phyloP scores from a whole-genome alignment of 2,329 filamentous ascomycete species.

The Aschersonia sp. region DNA sequence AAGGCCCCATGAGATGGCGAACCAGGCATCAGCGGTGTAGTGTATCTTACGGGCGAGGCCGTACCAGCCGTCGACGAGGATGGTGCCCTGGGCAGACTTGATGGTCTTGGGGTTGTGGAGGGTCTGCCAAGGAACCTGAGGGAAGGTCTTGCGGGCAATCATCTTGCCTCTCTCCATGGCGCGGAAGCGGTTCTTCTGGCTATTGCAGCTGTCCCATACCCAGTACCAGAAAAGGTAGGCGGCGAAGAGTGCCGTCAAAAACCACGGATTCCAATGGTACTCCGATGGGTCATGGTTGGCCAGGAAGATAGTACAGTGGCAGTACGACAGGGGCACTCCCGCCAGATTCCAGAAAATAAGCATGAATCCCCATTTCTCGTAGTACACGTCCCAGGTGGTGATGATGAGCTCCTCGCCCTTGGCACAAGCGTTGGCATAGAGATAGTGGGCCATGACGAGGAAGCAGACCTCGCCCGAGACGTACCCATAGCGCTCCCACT shows the following conservation, averaged over 20 bases:
- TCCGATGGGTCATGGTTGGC: slow-evolving; percentile 65
- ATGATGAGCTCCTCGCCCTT: slow-evolving; percentile 79
- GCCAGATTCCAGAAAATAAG: slow-evolving; percentile 92
- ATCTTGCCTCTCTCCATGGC: slow-evolving; percentile 60
- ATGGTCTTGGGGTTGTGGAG: slow-evolving; percentile 69
- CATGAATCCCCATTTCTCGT: slow-evolving; percentile 84
- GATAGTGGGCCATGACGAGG: slow-evolving; percentile 71
- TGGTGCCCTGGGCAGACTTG: slow-evolving; percentile 46
- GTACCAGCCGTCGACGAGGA: slow-evolving; percentile 78
- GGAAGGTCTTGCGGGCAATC: slow-evolving; percentile 65
- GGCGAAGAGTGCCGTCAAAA: slow-evolving; percentile 47
- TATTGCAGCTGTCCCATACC: slow-evolving; percentile 82
- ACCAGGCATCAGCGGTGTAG: slow-evolving; percentile 32
- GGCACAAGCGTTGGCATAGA: slow-evolving; percentile 81
- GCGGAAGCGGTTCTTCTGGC: slow-evolving; percentile 73
- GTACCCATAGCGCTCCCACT: slow-evolving; percentile 72
- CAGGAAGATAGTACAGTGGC: slow-evolving; percentile 59
- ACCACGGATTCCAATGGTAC: slow-evolving; percentile 61
- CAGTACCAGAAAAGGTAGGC: slow-evolving; percentile 71
- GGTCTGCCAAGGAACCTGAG: slow-evolving; percentile 76
- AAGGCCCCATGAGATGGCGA: slow-evolving; percentile 21
- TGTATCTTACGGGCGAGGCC: slow-evolving; percentile 46
- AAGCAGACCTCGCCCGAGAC: slow-evolving; percentile 71
- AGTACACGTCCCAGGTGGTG: slow-evolving; percentile 90
- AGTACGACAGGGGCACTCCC: slow-evolving; percentile 78